Conservation (phyloP, 202 grass and related monocot species). For the Digitaria exilis region DNA sequence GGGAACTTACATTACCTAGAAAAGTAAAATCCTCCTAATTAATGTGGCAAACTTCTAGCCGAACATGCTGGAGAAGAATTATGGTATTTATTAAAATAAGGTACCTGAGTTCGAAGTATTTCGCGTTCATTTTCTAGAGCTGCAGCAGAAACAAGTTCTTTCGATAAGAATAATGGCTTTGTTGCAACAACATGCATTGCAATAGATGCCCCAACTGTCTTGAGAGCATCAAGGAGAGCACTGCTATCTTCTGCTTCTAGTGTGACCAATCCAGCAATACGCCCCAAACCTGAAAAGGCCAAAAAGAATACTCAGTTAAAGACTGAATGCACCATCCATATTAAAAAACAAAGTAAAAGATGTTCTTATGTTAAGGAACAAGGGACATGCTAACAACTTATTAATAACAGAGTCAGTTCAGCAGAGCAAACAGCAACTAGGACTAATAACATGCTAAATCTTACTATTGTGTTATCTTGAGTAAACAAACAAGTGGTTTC, state of each 20-base stretch:
- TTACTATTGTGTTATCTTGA: slow-evolving; percentile 10
- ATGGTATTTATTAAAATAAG: slow-evolving; percentile 7
- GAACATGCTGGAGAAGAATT: neutral
- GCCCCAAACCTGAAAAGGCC: slow-evolving; percentile 74
- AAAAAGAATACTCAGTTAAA: neutral
- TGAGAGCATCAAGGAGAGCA: slow-evolving; percentile 69
- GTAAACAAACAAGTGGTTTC: neutral
- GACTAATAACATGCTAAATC: neutral
- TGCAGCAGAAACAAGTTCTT: slow-evolving; percentile 81
- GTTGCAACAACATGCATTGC: slow-evolving; percentile 95
- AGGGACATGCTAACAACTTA: neutral
- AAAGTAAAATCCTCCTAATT: neutral
- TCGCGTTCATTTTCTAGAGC: slow-evolving; percentile 81
- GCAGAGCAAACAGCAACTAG: slow-evolving; percentile 11
- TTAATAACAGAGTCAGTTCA: neutral
- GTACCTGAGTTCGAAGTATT: slow-evolving; percentile 79
- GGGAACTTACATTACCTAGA: neutral
- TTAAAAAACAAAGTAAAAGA: neutral
- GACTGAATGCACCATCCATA: neutral
- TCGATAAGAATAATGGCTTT: slow-evolving; percentile 91
- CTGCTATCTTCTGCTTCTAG: slow-evolving; percentile 77
- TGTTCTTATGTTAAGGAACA: neutral
- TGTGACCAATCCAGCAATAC: slow-evolving; percentile 82
- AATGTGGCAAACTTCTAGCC: neutral
- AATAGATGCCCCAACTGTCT: slow-evolving; percentile 65